Base-by-base conservation (phyloP, 2,329 filamentous ascomycete genomes). In the Talaromyces sp. region DNA sequence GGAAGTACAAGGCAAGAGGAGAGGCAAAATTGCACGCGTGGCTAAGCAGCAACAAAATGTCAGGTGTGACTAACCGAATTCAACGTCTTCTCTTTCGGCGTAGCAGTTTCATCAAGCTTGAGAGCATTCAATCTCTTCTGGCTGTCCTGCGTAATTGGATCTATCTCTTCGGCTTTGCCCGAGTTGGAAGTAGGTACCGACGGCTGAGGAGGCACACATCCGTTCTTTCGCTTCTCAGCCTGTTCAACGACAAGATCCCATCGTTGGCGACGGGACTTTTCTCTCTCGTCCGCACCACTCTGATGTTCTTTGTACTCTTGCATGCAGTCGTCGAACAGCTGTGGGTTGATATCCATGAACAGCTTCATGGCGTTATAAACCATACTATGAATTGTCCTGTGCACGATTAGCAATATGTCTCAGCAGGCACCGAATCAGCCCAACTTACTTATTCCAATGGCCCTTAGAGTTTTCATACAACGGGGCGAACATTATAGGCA, bases 321-420 rank as follows among this genome's bases (percentile, higher is more conserved):
- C 38, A 94, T 97, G 78, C 94, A 99, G 72, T 99, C 94, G 68
- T 99, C 94, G 69, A 99, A 99, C 24, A 99, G 85, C 74, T 97
- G 92, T 10, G 94, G 94, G 74, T 97, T 97, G 70, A 99, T 97
- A 75, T 99, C 94, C 94, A 99, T 99, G 77, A 99, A 99, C 41
- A 99, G 85, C 75, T 99, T 99, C 94, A 99, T 97, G 60, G 94
- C 94, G 70, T 97, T 99, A 76, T 97, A 97, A 11, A 99, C 94
- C 93, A 99, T 97, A 73, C 94, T 94, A 72, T 99, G 94, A 67
- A 99, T 99, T 8, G 94, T 99, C 70, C 94, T 97, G 56, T 8
- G 55, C 81, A 76, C 58, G 61, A 59, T 31, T 19, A 35, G 27
- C 53, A 55, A 51, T 11, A 24, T 12, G 6, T n/a, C 17, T 8